A percentile compares a stretch with the other conserved stretches of the same genome.
These are phyloP conservation scores for Tylopilus subfusipes DNA, from an alignment of 768 basidiomycete species.

Conservation along the genomic window DNA sequence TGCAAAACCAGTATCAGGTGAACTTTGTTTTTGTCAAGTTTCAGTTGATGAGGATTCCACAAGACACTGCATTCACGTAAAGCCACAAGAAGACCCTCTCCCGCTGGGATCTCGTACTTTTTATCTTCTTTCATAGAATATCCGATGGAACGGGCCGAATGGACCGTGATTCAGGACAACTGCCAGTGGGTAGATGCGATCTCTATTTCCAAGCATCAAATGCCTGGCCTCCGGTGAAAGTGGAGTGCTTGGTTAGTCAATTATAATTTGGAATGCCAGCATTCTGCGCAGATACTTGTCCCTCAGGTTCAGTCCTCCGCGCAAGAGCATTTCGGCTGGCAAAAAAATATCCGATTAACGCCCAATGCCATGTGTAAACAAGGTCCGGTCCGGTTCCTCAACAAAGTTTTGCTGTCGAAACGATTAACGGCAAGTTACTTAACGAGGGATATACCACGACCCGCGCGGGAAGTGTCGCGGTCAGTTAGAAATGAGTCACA, in stretches of 20 bases:
- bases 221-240: neutral
- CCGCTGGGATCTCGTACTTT: neutral
- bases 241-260: slow-evolving; percentile 4
- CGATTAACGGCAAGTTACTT: neutral
- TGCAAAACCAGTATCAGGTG: neutral
- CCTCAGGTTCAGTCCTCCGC: neutral
- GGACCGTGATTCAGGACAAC: neutral
- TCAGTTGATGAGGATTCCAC: neutral
- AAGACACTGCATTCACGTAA: slow-evolving; percentile 2
- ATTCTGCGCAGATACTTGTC: neutral
- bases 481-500: neutral
- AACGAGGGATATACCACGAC: neutral
- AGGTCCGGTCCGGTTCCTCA: neutral
- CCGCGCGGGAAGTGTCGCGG: neutral
- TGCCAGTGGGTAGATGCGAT: neutral
- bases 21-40: neutral
- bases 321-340: neutral
- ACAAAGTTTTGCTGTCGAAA: neutral
- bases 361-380: slow-evolving; percentile 2
- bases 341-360: slow-evolving; percentile 7
- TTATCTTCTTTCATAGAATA: neutral
- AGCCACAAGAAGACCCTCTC: neutral
- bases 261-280: slow-evolving; percentile 5
- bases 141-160: neutral
- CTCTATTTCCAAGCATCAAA: neutral